A percentile compares a stretch with the other conserved stretches of the same genome.
Evolutionary conservation across 192 early-diverging fungal species (phyloP).

Genomic region (Podochytrium sp.): DNA sequence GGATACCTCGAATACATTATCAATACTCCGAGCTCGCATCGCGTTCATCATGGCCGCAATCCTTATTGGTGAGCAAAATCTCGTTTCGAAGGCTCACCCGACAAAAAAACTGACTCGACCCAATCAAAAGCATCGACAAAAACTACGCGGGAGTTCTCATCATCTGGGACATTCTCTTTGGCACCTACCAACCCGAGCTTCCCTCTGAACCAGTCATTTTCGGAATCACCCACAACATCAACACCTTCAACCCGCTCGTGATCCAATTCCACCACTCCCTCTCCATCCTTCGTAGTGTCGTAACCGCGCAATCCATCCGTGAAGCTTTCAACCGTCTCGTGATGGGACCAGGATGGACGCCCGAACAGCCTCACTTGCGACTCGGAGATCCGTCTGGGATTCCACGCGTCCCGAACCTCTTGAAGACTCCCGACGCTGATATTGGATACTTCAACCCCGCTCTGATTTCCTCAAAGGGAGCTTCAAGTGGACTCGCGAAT

Average conservation of each 20-base stretch:
- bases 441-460: conserved; percentile 21
- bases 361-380: conserved; percentile 16
- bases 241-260: conserved; percentile 61
- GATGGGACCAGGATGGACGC: conserved; percentile 59
- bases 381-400: conserved; percentile 26
- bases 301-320: neutral
- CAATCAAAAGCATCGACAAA: conserved; percentile 55
- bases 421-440: conserved; percentile 20
- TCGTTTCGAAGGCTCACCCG: neutral
- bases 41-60: conserved; percentile 66
- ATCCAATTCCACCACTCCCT: conserved; percentile 53
- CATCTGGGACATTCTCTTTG: conserved; percentile 68
- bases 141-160: conserved; percentile 66
- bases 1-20: conserved; percentile 64
- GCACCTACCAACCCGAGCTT: conserved; percentile 57
- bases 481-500: neutral
- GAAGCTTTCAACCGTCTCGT: conserved; percentile 53
- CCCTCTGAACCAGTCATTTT: conserved; percentile 56
- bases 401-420: conserved; percentile 24
- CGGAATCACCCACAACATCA: conserved; percentile 63
- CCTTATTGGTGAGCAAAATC: no score
- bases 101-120: neutral
- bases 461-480: neutral
- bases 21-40: conserved; percentile 65
- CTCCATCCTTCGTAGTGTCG: neutral